A percentile compares a stretch with the other conserved stretches of the same genome.
These are phyloP conservation scores for Picea abies DNA, from an alignment of 83 land plant genomes.

Conservation along the genomic window DNA sequence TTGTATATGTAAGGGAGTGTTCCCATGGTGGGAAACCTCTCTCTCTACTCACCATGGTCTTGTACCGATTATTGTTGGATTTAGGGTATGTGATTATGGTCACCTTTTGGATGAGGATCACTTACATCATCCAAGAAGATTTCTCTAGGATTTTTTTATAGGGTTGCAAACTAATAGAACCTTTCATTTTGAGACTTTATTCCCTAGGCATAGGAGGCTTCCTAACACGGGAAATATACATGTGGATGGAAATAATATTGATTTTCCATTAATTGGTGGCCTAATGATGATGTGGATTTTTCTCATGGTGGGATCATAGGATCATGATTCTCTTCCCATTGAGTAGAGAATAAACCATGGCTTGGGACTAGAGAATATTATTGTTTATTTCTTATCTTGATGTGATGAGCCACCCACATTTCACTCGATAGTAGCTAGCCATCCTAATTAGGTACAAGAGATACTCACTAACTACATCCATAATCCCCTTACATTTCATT, in stretches of 20 bases:
- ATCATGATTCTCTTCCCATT: conserved; percentile 26
- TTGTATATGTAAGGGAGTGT: conserved; percentile 25
- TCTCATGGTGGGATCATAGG: conserved; percentile 33
- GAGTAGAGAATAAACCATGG: conserved; percentile 56
- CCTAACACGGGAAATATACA: conserved; percentile 37
- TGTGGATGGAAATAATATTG: background rate
- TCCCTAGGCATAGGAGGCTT: conserved; percentile 45
- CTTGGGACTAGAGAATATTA: background rate
- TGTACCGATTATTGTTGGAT: conserved; percentile 15
- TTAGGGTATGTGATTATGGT: conserved; percentile 20
- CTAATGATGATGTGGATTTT: conserved; percentile 37
- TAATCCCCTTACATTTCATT: background rate
- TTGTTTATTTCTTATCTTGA: background rate
- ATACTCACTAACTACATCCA: background rate
- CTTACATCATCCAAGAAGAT: conserved; percentile 34
- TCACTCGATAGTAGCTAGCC: conserved; percentile 3
- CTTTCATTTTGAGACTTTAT: conserved; percentile 45
- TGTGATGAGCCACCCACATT: background rate
- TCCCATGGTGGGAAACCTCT: conserved; percentile 17
- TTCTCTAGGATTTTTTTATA: conserved; percentile 23
- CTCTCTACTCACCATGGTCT: conserved; percentile 48
- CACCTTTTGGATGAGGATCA: conserved; percentile 42
- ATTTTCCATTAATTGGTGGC: conserved; percentile 16
- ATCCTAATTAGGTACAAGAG: background rate
- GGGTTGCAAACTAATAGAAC: conserved; percentile 45